Evolutionary conservation across 2,329 filamentous ascomycete genomes (phyloP), one percentile per base, ranked within the genome.

Genomic region (Fusarium guadeloupense): DNA sequence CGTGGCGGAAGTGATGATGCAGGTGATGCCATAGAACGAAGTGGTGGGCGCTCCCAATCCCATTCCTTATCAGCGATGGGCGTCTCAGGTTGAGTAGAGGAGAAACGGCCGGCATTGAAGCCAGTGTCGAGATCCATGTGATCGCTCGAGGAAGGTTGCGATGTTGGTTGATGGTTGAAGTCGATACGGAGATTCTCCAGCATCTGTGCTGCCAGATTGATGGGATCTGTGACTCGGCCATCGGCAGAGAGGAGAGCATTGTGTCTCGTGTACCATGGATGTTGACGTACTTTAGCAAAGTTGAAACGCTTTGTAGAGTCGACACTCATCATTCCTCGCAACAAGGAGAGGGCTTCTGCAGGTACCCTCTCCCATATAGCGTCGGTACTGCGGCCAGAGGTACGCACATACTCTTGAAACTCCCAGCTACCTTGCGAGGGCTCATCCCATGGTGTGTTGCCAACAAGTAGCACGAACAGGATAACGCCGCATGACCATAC

Each of bases 401-500:
- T 92, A 54, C 86, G 85, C 34, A 91, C 81, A 73, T 96, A 99
- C 75, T 97, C 93, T 68, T 90, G 86, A 68, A 91, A 99, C 76
- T 99, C 95, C 81, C 91, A 96, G 73, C 92, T 97, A 53, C 87
- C 83, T 30, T 85, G 79, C 4, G 93, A 94, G 0, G 95, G 95
- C 72, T 95, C 91, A 71, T 98, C 95, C 95, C 95, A 99, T 0
- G 95, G 95, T 3, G 95, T 99, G 73, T 99, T 99, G 9, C 95
- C 95, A 2, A 96, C 93, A 4, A 99, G 81, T 5, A 99, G 81
- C 30, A 98, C 95, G 71, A 99, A 99, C 5, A 99, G 81, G n/a
- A 99, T 96, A 47, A 99, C 93, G 28, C 95, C 95, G 69, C 93
- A 97, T 14, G 93, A 97, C 96, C 96, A 99, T 52, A 99, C 89